These are phyloP conservation scores for Paracorniculantispora psalliotae DNA, from an alignment of 2,329 filamentous ascomycete genomes.

Conservation along the genomic window DNA sequence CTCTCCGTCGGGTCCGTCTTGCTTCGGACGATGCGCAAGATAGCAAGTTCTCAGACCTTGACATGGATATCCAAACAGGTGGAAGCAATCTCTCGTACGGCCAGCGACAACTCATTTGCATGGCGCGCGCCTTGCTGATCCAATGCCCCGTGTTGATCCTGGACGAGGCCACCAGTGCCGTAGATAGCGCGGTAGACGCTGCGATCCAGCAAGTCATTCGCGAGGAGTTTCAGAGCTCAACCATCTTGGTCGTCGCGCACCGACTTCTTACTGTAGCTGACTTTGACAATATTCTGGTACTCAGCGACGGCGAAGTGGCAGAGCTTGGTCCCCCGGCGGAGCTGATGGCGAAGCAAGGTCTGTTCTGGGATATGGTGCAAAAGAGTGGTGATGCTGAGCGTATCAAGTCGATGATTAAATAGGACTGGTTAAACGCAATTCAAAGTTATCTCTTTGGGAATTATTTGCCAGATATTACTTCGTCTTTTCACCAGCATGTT, in stretches of 20 bases:
- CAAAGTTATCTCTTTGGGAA: not conserved
- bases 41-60: not conserved
- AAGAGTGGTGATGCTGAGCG: not conserved
- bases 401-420: not conserved
- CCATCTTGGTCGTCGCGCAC: constrained; percentile 13
- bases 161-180: constrained; percentile 1
- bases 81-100: constrained; percentile 8
- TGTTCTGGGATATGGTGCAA: constrained; percentile 16
- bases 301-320: constrained; percentile 2
- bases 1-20: constrained; percentile 3
- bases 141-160: constrained; percentile 4
- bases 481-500: not conserved
- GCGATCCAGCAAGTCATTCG: constrained; percentile 4
- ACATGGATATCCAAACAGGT: not conserved
- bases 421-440: no score
- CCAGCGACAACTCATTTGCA: constrained; percentile 11
- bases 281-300: constrained; percentile 10
- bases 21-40: not conserved
- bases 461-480: not conserved
- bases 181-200: constrained; percentile 7
- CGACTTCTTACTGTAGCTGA: constrained; percentile 5
- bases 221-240: not conserved
- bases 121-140: constrained; percentile 6
- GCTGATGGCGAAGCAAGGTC: not conserved
- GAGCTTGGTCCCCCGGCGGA: not conserved